Conservation (phyloP, 1,284 basidiomycete species). For the Schizophyllum commune region DNA sequence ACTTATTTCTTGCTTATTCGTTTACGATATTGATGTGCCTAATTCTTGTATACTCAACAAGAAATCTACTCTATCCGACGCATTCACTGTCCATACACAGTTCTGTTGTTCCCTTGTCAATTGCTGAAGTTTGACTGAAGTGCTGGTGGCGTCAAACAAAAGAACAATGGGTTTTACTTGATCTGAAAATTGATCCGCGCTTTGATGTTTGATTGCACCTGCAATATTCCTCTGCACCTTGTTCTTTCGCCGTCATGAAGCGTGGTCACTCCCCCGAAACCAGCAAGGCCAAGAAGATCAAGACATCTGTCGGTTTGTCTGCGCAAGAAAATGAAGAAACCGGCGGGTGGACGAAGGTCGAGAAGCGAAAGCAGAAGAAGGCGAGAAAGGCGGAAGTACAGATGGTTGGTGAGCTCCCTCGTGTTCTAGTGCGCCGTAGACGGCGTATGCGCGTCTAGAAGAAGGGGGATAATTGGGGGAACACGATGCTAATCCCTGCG, state of each 20-base stretch:
- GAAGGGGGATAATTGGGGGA: not conserved
- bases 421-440: not conserved
- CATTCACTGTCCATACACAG: too few species aligned
- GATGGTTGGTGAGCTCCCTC: constrained; percentile 5
- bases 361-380: constrained; percentile 74
- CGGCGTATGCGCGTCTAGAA: not conserved
- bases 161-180: not conserved
- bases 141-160: not conserved
- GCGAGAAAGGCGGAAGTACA: constrained; percentile 40
- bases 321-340: constrained; percentile 16
- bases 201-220: not conserved
- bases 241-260: constrained; percentile 23
- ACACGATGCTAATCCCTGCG: constrained; percentile 5
- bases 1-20: too few species aligned
- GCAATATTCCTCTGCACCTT: not conserved
- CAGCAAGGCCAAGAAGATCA: constrained; percentile 18
- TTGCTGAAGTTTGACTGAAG: not conserved
- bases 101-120: not conserved
- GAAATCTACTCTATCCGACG: too few species aligned
- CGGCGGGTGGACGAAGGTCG: constrained; percentile 65
- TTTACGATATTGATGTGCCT: too few species aligned
- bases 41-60: too few species aligned
- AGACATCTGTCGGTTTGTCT: constrained; percentile 10
- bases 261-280: constrained; percentile 14
- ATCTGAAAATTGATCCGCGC: not conserved